Evolutionary conservation across 1,284 basidiomycete species (phyloP).

Genomic region (Leccinum glutinopallens): DNA sequence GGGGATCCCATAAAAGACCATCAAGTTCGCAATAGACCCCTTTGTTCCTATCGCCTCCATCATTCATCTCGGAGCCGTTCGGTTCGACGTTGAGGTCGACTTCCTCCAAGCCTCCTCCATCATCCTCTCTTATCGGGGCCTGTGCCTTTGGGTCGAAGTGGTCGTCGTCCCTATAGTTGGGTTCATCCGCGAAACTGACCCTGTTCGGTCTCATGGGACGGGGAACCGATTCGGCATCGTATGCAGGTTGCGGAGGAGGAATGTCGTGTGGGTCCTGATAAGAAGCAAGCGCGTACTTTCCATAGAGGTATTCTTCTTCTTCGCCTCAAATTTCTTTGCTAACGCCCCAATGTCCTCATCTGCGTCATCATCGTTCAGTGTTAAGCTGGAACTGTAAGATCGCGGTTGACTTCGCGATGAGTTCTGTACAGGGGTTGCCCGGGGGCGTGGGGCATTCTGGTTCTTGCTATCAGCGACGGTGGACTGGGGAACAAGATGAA

Average conservation of each 20-base stretch:
- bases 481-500: constrained; percentile 19
- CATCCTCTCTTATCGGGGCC: too few species aligned
- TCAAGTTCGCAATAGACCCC: constrained; percentile 28
- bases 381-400: constrained; percentile 37
- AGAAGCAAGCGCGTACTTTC: constrained; percentile 52
- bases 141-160: too few species aligned
- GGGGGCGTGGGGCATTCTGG: constrained; percentile 16
- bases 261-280: constrained; percentile 64
- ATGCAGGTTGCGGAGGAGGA: constrained; percentile 44
- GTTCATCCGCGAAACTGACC: too few species aligned
- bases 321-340: constrained; percentile 17
- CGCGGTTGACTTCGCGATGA: constrained; percentile 3
- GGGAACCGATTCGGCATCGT: too few species aligned
- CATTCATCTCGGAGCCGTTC: too few species aligned
- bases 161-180: too few species aligned
- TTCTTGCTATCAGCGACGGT: constrained; percentile 15
- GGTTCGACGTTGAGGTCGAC: too few species aligned
- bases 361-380: constrained; percentile 30
- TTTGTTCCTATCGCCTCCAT: too few species aligned
- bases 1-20: constrained; percentile 51
- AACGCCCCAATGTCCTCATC: constrained; percentile 29
- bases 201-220: too few species aligned
- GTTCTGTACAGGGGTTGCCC: constrained; percentile 22
- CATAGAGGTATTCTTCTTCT: constrained; percentile 21
- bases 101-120: too few species aligned